Conservation (phyloP, 768 basidiomycete genomes). For the Brasilioporus rufonigricans region DNA sequence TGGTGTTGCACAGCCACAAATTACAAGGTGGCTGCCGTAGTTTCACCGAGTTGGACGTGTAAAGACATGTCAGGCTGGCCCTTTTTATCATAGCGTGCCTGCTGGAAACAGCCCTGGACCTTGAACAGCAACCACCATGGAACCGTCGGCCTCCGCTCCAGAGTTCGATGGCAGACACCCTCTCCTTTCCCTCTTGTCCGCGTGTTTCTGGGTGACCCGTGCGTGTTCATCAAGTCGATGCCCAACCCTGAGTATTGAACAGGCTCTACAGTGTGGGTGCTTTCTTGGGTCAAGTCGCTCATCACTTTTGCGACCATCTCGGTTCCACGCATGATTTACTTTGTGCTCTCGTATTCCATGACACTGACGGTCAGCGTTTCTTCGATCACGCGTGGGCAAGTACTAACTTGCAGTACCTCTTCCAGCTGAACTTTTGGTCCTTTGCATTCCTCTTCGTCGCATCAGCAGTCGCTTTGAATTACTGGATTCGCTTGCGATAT, state of each 20-base stretch:
- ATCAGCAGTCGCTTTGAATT: constrained; percentile 67
- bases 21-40: constrained; percentile 11
- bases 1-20: constrained; percentile 29
- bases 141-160: constrained; percentile 13
- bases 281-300: constrained; percentile 73
- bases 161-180: constrained; percentile 55
- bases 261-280: constrained; percentile 62
- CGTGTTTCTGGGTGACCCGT: constrained; percentile 84
- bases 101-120: neutral
- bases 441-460: constrained; percentile 75
- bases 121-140: constrained; percentile 26
- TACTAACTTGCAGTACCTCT: constrained; percentile 8
- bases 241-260: constrained; percentile 3
- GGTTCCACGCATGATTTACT: constrained; percentile 74
- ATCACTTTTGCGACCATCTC: constrained; percentile 82
- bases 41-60: constrained; percentile 5
- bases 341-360: constrained; percentile 82
- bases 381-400: neutral
- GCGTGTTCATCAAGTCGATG: constrained; percentile 33
- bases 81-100: no score
- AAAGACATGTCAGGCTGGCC: constrained; percentile 3
- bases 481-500: constrained; percentile 82
- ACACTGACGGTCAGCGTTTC: constrained; percentile 67
- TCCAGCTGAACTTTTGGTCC: constrained; percentile 87
- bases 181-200: constrained; percentile 71